Conservation (phyloP, 768 basidiomycete genomes). For the Tremella fuciformis region DNA sequence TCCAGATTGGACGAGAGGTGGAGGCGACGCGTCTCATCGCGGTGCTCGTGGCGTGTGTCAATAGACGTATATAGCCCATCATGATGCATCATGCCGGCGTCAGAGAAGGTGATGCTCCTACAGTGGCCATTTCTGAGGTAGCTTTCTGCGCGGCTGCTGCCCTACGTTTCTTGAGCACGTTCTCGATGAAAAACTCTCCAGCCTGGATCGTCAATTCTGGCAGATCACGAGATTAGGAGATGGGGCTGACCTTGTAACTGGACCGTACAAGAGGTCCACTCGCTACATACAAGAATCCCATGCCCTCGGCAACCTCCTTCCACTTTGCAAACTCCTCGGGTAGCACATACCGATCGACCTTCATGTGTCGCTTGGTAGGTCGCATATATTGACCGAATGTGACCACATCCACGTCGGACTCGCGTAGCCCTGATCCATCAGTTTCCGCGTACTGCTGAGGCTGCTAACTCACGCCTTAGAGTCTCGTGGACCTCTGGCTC, state of each 20-base stretch:
- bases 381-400: constrained; percentile 99
- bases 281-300: constrained; percentile 96
- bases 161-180: constrained; percentile 58
- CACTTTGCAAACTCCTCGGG: constrained; percentile 89
- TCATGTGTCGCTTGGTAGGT: constrained; percentile 98
- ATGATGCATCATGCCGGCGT: too few species aligned
- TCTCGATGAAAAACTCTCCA: constrained; percentile 94
- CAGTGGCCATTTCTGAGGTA: constrained; percentile 11
- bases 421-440: constrained; percentile 68
- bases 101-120: too few species aligned
- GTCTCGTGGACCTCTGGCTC: constrained; percentile 77
- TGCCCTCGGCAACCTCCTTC: constrained; percentile 82
- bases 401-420: constrained; percentile 87
- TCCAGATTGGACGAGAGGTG: too few species aligned
- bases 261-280: constrained; percentile 93
- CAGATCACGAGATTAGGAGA: background rate
- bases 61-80: too few species aligned
- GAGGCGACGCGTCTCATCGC: too few species aligned
- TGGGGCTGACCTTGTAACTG: constrained; percentile 81
- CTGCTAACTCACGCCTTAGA: constrained; percentile 64
- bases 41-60: too few species aligned
- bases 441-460: background rate
- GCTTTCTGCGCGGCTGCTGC: constrained; percentile 36
- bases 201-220: constrained; percentile 59
- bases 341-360: constrained; percentile 92